These are phyloP conservation scores for Vaccinium darrowii DNA, from an alignment of 148 eudicot species.

Conservation along the genomic window DNA sequence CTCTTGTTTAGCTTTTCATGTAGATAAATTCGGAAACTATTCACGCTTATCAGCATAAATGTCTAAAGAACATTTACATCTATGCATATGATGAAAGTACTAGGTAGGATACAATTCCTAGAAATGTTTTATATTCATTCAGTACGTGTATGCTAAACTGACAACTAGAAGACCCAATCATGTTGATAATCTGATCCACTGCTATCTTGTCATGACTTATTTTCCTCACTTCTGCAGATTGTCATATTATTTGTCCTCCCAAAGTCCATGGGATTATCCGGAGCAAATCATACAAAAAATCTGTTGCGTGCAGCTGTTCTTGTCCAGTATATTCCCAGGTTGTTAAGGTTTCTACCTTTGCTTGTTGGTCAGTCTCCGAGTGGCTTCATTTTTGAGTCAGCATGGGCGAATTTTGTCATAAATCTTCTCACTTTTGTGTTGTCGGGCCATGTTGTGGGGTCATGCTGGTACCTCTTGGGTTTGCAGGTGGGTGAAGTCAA, in stretches of 20 bases:
- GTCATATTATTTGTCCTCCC: conserved; percentile 53
- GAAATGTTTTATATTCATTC: background rate
- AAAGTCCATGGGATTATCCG: conserved; percentile 35
- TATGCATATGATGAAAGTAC: background rate
- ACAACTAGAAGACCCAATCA: background rate
- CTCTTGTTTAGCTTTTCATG: background rate
- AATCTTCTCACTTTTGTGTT: conserved; percentile 76
- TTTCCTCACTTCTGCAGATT: conserved; percentile 42
- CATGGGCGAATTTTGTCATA: conserved; percentile 73
- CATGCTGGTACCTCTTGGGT: conserved; percentile 86
- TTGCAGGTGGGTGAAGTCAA: conserved; percentile 53
- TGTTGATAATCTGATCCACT: background rate
- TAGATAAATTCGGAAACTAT: background rate
- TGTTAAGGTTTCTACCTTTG: conserved; percentile 64
- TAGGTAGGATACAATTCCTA: background rate
- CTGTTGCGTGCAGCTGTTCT: conserved; percentile 68
- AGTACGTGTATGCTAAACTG: background rate
- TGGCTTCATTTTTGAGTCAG: conserved; percentile 76
- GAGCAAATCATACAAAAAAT: conserved; percentile 68
- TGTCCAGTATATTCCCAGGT: conserved; percentile 65
- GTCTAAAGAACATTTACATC: conserved; percentile 1
- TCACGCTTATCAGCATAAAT: background rate
- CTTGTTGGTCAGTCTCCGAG: conserved; percentile 61
- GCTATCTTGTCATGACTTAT: background rate
- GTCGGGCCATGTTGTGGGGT: conserved; percentile 77